phyloP scores from a whole-genome alignment of 495 filamentous ascomycete species.

The Tuber aestivum region DNA sequence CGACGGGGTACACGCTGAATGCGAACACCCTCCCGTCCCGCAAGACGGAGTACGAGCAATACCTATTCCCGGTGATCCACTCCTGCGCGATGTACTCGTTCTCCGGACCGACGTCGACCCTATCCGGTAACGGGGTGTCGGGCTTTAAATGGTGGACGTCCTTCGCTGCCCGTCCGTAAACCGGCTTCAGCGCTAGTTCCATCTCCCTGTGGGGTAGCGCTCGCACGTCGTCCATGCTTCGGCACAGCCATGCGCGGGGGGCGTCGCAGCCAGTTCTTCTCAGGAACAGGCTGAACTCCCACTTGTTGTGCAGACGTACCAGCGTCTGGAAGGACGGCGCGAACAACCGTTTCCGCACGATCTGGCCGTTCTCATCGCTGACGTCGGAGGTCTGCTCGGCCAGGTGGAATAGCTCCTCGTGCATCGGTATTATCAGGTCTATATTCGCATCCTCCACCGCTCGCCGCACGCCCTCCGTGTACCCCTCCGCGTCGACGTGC shows the following conservation, averaged over 20 bases:
- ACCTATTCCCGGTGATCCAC: constrained; percentile 36
- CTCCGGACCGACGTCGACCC: constrained; percentile 16
- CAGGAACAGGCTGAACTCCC: constrained; percentile 35
- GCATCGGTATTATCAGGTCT: constrained; percentile 42
- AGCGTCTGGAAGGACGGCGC: constrained; percentile 31
- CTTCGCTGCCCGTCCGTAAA: constrained; percentile 37
- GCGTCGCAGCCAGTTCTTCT: constrained; percentile 23
- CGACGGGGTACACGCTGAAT: constrained; percentile 37
- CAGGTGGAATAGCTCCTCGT: constrained; percentile 44
- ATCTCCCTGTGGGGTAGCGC: constrained; percentile 10
- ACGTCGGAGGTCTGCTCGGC: constrained; percentile 17
- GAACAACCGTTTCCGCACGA: constrained; percentile 24
- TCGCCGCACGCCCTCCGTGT: constrained; percentile 27
- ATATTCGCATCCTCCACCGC: constrained; percentile 36
- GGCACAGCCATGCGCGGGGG: constrained; percentile 31
- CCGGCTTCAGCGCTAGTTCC: constrained; percentile 42
- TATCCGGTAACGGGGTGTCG: constrained; percentile 3
- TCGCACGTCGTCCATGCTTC: constrained; percentile 13
- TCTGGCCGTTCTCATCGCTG: background rate
- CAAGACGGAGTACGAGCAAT: constrained; percentile 37
- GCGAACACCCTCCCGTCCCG: constrained; percentile 23
- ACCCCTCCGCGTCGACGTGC: constrained; percentile 32
- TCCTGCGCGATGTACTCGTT: constrained; percentile 41
- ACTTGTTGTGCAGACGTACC: constrained; percentile 42
- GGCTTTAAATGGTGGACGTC: constrained; percentile 38